A percentile compares a stretch with the other conserved stretches of the same genome.
Conservation (phyloP, 1,139 yeast genomes). For the Citeromyces hawaiiensis region DNA sequence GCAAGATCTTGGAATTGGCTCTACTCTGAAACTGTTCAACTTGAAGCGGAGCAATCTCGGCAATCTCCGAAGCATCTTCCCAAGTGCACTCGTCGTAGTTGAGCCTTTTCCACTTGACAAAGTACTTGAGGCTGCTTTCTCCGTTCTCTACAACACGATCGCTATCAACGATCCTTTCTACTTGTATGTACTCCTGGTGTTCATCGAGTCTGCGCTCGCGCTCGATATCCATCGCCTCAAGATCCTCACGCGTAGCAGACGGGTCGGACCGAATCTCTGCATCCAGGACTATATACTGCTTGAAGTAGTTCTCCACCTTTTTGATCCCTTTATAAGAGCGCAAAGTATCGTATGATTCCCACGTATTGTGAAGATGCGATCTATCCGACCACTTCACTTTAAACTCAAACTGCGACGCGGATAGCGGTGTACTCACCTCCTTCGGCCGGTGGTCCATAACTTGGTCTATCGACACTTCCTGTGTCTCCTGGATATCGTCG, state of each 20-base stretch:
- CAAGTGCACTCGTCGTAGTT: slow-evolving; percentile 95
- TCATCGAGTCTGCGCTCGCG: slow-evolving; percentile 76
- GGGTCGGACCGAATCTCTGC: slow-evolving; percentile 70
- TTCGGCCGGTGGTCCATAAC: slow-evolving; percentile 40
- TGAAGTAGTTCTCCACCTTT: slow-evolving; percentile 81
- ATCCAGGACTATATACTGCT: slow-evolving; percentile 61
- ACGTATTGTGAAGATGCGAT: slow-evolving; percentile 89
- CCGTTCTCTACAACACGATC: slow-evolving; percentile 62
- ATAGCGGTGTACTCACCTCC: slow-evolving; percentile 15
- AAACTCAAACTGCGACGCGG: slow-evolving; percentile 36
- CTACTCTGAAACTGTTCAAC: slow-evolving; percentile 78
- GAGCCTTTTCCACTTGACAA: slow-evolving; percentile 87
- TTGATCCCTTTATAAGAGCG: slow-evolving; percentile 60
- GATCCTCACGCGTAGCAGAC: slow-evolving; percentile 72
- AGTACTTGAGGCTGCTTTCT: slow-evolving; percentile 58
- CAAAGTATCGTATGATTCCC: slow-evolving; percentile 66
- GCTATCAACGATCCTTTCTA: slow-evolving; percentile 82
- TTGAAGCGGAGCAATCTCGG: slow-evolving; percentile 69
- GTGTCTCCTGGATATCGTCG: slow-evolving; percentile 8
- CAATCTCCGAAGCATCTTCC: slow-evolving; percentile 89
- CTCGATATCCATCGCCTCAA: slow-evolving; percentile 88
- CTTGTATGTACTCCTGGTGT: slow-evolving; percentile 69
- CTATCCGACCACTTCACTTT: slow-evolving; percentile 78
- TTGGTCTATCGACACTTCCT: slow-evolving; percentile 24
- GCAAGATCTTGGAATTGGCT: slow-evolving; percentile 71